A percentile compares a stretch with the other conserved stretches of the same genome.
phyloP scores from a whole-genome alignment of 129 eudicot genomes.

The Chrysanthemum seticuspe region DNA sequence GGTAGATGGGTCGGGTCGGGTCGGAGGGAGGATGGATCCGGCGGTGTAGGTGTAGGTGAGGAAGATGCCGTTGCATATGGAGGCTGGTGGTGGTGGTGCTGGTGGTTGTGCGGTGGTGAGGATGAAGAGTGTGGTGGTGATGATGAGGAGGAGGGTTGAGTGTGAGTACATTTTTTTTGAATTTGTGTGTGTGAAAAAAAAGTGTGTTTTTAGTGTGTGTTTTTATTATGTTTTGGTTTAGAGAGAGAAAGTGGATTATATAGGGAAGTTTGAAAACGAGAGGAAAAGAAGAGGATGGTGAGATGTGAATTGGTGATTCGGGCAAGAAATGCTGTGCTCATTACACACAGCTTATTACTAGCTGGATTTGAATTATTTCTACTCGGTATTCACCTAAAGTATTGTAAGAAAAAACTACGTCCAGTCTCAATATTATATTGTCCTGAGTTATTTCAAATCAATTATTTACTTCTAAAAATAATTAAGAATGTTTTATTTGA shows the following conservation, averaged over 20 bases:
- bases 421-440: no score
- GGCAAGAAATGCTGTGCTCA: slow-evolving; percentile 7
- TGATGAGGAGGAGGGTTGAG: slow-evolving; percentile 31
- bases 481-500: no score
- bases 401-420: background rate
- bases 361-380: slow-evolving; percentile 21
- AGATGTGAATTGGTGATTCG: background rate
- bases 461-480: no score
- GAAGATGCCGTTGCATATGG: slow-evolving; percentile 69
- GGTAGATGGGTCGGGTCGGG: slow-evolving; percentile 39
- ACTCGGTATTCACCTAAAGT: background rate
- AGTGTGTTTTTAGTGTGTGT: no score
- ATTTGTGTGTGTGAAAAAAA: no score
- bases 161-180: slow-evolving; percentile 19
- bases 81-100: slow-evolving; percentile 57
- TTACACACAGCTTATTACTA: slow-evolving; percentile 26
- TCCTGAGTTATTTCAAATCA: no score
- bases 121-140: slow-evolving; percentile 9
- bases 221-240: no score
- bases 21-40: slow-evolving; percentile 48
- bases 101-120: slow-evolving; percentile 43
- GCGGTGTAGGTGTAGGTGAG: slow-evolving; percentile 49
- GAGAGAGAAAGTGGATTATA: background rate
- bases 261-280: background rate
- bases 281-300: background rate